Base-by-base conservation (phyloP, 805 yeast genomes). In the Metschnikowia anglica region DNA sequence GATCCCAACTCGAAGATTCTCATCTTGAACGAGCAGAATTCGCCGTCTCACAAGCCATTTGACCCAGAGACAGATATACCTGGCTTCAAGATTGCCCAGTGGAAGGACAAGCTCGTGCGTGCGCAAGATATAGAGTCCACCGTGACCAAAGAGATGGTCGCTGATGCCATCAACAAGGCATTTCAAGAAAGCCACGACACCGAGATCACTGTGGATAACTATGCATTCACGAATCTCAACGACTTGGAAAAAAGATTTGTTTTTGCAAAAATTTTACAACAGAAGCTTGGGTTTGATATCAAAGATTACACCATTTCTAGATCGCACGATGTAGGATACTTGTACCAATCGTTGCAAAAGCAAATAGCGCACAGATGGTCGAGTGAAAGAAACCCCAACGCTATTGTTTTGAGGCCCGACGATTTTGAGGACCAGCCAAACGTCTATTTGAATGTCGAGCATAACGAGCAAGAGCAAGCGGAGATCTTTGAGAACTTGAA, bases 371-470 rank as follows among this genome's bases (percentile, higher is more conserved):
- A 56, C 15, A 68, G 72, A 53, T 66, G 67, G 57, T 74, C 66
- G 50, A 77, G 76, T 53, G 89, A 84, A 57, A 75, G 81, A 58
- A 77, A 81, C 55, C 89, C 93, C n/a, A 77, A 84, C 54, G 91
- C 88, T 21, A 77, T 87, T 43, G 79, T 81, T 47, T 69, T 87
- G 52, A 68, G 79, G 44, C 60, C 68, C 6, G 70, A 68, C 21
- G 81, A 77, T 34, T 85, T 79, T 55, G 68, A 63, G 23, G 79
- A 84, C 29, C 42, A 45, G 26, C 68, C 77, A 4, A 86, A 85
- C 51, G 65, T 82, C 25, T 72, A 73, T 48, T 66, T 81, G 47
- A 80, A 76, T 43, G 66, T 75, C 33, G 80, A 73, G 53, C 70
- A 72, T n/a, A 64, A 68, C 41, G 70, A 73, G 32, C 61, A 62